Base-by-base conservation (phyloP, 495 filamentous ascomycete species). In the Talaromyces adpressus region DNA sequence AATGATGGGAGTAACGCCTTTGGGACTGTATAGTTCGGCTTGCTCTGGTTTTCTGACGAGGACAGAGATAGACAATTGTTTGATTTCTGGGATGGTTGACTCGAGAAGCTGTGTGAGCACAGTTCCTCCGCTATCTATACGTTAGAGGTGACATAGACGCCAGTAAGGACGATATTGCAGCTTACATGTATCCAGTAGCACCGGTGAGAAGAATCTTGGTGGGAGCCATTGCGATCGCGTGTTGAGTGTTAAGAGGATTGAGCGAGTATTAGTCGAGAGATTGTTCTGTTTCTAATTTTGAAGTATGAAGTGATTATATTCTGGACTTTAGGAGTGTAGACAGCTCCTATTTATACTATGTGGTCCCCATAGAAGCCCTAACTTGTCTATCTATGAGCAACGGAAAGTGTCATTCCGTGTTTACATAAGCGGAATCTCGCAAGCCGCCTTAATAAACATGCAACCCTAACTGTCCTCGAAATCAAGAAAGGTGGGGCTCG, bases 351-450 rank as follows among this genome's bases (percentile, higher is more conserved):
- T 53, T 53, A 54, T 54, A 54, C 11, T 54, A 3, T 9, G 20
- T n/a, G 20, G 6, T 45, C 39, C 1, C 11, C 5, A 4, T n/a
- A 45, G 20, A 54, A 23, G 20, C 51, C 51, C 51, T 54, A 54
- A 54, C n/a, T 54, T 12, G 20, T 25, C 32, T 11, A 34, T 34
- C 47, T 16, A 18, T n/a, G 20, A 54, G 51, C 51, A 52, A 11
- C 47, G 51, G 51, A 54, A 54, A 54, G 51, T 54, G 20, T 27
- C 25, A 29, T 54, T 54, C 51, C 51, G 51, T 20, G 47, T 52
- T 54, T 54, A 54, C 25, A 54, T 54, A 54, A 54, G 51, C 51
- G 51, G 51, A 54, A 27, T 45, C 14, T 45, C 39, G 6, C 14
- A 45, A 45, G 0, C 12, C 16, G 32, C 32, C 8, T 11, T 9